Percentiles rank a stretch among this genome's conserved stretches.
phyloP scores from a whole-genome alignment of 805 yeast species.

The Myxozyma neotropica region DNA sequence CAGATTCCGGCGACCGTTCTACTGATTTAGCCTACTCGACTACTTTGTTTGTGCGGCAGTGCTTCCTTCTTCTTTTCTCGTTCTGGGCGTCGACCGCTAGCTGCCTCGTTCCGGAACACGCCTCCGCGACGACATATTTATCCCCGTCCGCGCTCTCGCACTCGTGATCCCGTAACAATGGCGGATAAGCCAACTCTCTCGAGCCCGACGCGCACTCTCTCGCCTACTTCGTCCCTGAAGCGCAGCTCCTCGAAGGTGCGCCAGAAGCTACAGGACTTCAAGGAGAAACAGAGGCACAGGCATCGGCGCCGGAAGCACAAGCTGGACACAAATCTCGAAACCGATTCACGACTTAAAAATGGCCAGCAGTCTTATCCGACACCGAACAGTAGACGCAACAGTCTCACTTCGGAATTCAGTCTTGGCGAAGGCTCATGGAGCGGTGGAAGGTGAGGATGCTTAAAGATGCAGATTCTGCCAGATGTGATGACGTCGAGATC shows the following conservation, averaged over 20 bases:
- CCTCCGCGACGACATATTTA: too few species aligned
- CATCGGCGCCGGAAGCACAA: neutral
- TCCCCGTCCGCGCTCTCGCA: neutral
- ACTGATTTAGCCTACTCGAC: too few species aligned
- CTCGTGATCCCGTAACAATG: neutral
- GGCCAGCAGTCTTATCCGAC: neutral
- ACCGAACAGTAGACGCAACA: neutral
- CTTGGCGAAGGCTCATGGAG: slow-evolving; percentile 15
- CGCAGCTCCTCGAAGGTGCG: slow-evolving; percentile 22
- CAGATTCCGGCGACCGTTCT: too few species aligned
- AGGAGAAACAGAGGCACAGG: slow-evolving; percentile 9
- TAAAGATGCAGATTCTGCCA: too few species aligned
- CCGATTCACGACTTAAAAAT: neutral
- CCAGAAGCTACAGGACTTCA: slow-evolving; percentile 22
- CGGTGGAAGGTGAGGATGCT: slow-evolving; percentile 15
- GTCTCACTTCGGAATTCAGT: slow-evolving; percentile 4
- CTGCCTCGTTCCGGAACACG: too few species aligned
- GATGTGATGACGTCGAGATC: neutral
- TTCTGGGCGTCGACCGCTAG: too few species aligned
- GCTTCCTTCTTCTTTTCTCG: too few species aligned
- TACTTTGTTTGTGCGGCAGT: too few species aligned
- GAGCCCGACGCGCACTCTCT: neutral
- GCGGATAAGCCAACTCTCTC: neutral
- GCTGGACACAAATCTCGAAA: neutral
- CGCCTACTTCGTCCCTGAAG: slow-evolving; percentile 19